A percentile compares a stretch with the other conserved stretches of the same genome.
phyloP scores from a whole-genome alignment of 2,329 filamentous ascomycete species.

The Lachnellula cervina region DNA sequence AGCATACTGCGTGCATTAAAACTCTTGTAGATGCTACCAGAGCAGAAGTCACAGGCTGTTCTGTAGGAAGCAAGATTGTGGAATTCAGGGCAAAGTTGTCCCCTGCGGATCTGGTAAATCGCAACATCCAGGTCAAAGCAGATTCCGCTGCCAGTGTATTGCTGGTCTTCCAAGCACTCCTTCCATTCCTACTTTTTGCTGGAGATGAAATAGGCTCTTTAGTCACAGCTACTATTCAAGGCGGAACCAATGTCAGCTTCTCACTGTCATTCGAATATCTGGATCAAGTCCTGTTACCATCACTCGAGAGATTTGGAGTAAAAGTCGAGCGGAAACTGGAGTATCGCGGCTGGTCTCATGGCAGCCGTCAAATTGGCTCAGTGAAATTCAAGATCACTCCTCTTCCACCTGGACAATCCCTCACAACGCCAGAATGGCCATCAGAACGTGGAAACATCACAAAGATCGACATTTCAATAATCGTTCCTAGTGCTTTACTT shows the following conservation, averaged over 20 bases:
- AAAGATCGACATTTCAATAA: slow-evolving; percentile 46
- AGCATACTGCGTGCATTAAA: slow-evolving; percentile 53
- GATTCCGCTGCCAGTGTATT: slow-evolving; percentile 51
- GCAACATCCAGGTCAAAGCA: slow-evolving; percentile 46
- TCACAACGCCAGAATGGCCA: slow-evolving; percentile 34
- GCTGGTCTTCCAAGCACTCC: slow-evolving; percentile 55
- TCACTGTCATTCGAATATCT: slow-evolving; percentile 58
- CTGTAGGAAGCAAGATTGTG: slow-evolving; percentile 41
- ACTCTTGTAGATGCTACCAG: slow-evolving; percentile 49
- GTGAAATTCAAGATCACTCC: slow-evolving; percentile 44
- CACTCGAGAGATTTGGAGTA: slow-evolving; percentile 49
- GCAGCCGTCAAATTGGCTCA: slow-evolving; percentile 22
- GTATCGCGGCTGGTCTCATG: slow-evolving; percentile 44
- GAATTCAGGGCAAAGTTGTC: slow-evolving; percentile 31
- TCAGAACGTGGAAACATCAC: slow-evolving; percentile 34
- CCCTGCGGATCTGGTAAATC: slow-evolving; percentile 26
- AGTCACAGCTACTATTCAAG: slow-evolving; percentile 47
- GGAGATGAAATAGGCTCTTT: slow-evolving; percentile 39
- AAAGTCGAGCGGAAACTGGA: slow-evolving; percentile 41
- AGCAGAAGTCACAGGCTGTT: slow-evolving; percentile 46
- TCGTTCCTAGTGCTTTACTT: slow-evolving; percentile 44
- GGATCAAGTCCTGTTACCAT: slow-evolving; percentile 55
- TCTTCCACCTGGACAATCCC: slow-evolving; percentile 33
- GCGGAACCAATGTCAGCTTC: slow-evolving; percentile 55
- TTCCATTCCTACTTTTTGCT: slow-evolving; percentile 55